Base-by-base conservation (phyloP, 2,329 filamentous ascomycete genomes). In the Emergomyces orientalis region DNA sequence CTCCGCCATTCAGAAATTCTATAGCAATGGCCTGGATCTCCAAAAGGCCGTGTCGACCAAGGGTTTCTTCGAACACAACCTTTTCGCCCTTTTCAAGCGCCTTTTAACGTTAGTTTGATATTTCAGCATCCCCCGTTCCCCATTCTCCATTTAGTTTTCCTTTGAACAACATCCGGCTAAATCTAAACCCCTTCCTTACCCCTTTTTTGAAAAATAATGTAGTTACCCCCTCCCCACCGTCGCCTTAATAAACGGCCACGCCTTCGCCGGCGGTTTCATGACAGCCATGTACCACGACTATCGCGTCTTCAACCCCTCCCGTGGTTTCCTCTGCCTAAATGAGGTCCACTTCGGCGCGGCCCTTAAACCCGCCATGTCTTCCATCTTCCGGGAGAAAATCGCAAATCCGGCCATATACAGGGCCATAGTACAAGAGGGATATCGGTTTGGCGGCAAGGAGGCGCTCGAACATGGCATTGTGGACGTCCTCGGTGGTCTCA, bases 181-280 rank as follows among this genome's bases (percentile, higher is more conserved):
- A 3, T 17, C 41, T 19, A 14, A 8, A 17, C 43, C 6, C 6
- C 3, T 45, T n/a, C n/a, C n/a, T n/a, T n/a, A n/a, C n/a, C n/a
- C n/a, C n/a, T n/a, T n/a, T n/a, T n/a, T n/a, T n/a, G n/a, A n/a
- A n/a, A 22, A 14, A 43, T 63, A 22, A 57, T 25, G 45, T 59
- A 82, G 79, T 61, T 93, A 86, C 71, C 88, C 89, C 17, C 91
- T 92, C 88, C 90, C 90, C 30, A 94, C 89, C 2, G 76, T 94
- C 59, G 87, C 89, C n/a, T 79, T 91, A 9, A 71, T 93, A 62
- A 91, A 90, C 69, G 90, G 90, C 27, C 90, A 95, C 74, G 85
- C 87, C 62, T 94, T 91, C 73, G 90, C 90, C 6, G 90, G 85
- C 55, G 90, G 88, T n/a, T 79, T 92, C 65, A 92, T 94, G 86